Conservation (phyloP, 2,329 filamentous ascomycete species). For the Akanthomyces muscarius region DNA sequence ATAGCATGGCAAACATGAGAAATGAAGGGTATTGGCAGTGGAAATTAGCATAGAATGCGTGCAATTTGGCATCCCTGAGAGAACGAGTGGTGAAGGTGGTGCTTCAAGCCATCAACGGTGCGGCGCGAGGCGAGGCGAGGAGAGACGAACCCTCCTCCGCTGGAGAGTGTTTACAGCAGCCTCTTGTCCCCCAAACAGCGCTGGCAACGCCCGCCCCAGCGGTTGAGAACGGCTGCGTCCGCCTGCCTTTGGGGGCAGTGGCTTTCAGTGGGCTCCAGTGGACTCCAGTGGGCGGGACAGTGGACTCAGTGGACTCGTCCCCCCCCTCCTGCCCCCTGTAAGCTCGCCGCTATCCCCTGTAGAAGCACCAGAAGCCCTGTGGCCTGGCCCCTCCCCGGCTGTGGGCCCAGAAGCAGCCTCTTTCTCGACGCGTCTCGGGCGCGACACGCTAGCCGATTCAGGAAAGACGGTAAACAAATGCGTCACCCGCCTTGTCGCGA, state of each 20-base stretch:
- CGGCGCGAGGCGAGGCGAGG: neutral
- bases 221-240: neutral
- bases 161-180: neutral
- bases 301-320: neutral
- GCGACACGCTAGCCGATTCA: conserved; percentile 28
- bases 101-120: neutral
- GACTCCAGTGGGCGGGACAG: conserved; percentile 1
- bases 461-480: conserved; percentile 37
- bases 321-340: neutral
- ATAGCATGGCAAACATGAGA: conserved; percentile 1
- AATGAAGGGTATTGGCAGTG: conserved; percentile 14
- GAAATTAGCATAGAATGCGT: conserved; percentile 10
- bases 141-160: neutral
- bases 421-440: conserved; percentile 29
- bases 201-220: too few species aligned
- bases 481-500: conserved; percentile 27
- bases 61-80: conserved; percentile 12
- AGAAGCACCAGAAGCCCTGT: neutral
- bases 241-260: neutral
- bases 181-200: too few species aligned
- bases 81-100: conserved; percentile 6
- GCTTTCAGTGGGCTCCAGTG: neutral
- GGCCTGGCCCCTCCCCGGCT: conserved; percentile 1
- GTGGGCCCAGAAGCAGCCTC: conserved; percentile 15
- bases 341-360: neutral